Evolutionary conservation across 345 rosid genomes (phyloP).

Genomic region (Geranium brycei): DNA sequence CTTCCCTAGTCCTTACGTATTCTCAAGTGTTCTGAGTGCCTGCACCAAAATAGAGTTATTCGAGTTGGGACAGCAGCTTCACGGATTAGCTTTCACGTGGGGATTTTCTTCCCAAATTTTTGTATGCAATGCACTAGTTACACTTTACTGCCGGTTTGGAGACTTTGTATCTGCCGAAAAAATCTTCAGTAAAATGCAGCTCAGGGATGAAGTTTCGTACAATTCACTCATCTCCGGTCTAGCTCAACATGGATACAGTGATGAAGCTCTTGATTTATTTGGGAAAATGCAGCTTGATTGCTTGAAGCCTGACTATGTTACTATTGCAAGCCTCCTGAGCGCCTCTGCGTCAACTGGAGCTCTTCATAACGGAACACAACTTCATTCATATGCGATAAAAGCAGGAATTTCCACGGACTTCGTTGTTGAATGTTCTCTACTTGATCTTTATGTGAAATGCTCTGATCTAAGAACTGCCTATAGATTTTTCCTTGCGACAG

Average conservation of each 20-base stretch:
- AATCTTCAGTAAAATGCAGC: slow-evolving; percentile 47
- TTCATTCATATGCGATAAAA: too few species aligned
- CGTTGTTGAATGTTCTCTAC: too few species aligned
- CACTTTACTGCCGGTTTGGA: slow-evolving; percentile 52
- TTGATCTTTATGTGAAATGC: too few species aligned
- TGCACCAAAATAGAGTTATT: slow-evolving; percentile 47
- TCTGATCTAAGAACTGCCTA: too few species aligned
- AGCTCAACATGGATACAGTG: slow-evolving; percentile 44
- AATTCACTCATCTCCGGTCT: slow-evolving; percentile 83
- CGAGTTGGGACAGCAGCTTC: slow-evolving; percentile 56
- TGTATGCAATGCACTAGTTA: slow-evolving; percentile 74
- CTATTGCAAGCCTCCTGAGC: too few species aligned
- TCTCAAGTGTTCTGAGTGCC: slow-evolving; percentile 78
- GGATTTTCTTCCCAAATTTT: slow-evolving; percentile 61
- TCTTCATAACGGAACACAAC: too few species aligned
- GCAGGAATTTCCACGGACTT: too few species aligned
- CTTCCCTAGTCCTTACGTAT: slow-evolving; percentile 55
- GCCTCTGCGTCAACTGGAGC: too few species aligned
- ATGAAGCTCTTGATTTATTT: slow-evolving; percentile 54
- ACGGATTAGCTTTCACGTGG: slow-evolving; percentile 50
- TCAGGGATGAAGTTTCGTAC: slow-evolving; percentile 60
- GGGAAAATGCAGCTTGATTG: slow-evolving; percentile 59
- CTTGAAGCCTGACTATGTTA: slow-evolving; percentile 14
- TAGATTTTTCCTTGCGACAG: too few species aligned
- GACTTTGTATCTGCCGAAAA: slow-evolving; percentile 49